phyloP scores from a whole-genome alignment of 2,329 filamentous ascomycete species.

The Rhinocladiella similis region DNA sequence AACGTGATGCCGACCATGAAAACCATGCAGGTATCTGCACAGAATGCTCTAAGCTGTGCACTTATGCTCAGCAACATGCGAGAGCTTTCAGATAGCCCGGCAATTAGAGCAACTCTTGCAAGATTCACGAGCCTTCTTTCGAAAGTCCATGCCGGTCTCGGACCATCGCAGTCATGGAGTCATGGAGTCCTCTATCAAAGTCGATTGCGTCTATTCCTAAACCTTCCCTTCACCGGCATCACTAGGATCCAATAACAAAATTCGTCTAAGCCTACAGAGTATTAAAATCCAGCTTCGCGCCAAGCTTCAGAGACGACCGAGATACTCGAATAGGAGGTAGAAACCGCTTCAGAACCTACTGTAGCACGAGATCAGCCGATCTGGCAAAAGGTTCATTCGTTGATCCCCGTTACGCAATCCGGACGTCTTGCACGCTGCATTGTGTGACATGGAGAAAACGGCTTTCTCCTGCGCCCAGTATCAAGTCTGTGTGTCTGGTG shows the following conservation, averaged over 20 bases:
- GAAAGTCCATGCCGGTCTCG: neutral
- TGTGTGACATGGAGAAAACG: no score
- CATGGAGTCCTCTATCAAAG: neutral
- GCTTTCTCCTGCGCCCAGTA: no score
- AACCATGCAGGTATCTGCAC: conserved; percentile 2
- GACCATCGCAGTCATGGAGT: neutral
- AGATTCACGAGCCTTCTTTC: neutral
- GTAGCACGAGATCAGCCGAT: neutral
- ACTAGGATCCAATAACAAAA: neutral
- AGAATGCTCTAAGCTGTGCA: conserved; percentile 9
- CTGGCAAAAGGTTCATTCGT: neutral
- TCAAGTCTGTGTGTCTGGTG: no score
- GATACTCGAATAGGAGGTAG: neutral
- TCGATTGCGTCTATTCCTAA: neutral
- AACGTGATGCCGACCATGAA: conserved; percentile 6
- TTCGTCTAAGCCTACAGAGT: neutral
- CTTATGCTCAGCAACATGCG: conserved; percentile 9
- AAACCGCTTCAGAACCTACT: neutral
- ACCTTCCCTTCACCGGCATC: neutral
- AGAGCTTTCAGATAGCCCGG: neutral
- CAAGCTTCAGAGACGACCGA: neutral
- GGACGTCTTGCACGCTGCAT: no score
- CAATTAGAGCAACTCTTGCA: neutral
- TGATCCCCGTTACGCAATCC: no score
- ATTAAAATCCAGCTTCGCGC: neutral